These are phyloP conservation scores for Truncatella angustata DNA, from an alignment of 2,329 filamentous ascomycete genomes.

Conservation along the genomic window DNA sequence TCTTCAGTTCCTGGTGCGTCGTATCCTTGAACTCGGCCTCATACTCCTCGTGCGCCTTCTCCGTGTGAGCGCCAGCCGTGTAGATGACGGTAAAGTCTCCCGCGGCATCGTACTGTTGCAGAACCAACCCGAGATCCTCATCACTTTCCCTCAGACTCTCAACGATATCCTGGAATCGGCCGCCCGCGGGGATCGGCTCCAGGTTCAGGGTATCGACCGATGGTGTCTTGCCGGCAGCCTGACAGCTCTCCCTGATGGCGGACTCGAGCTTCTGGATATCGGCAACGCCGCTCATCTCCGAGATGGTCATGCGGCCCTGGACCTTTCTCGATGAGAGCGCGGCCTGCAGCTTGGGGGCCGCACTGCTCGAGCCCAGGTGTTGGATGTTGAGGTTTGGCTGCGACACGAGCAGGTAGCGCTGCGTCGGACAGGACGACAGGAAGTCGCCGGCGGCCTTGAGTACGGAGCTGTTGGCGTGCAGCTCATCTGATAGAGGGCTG, in stretches of 20 bases:
- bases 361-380: conserved; percentile 58
- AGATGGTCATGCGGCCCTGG: conserved; percentile 44
- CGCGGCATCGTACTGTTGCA: conserved; percentile 36
- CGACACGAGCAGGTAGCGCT: conserved; percentile 73
- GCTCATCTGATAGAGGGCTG: conserved; percentile 23
- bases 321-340: conserved; percentile 35
- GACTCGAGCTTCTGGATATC: conserved; percentile 38
- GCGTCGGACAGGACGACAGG: conserved; percentile 68
- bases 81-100: conserved; percentile 74
- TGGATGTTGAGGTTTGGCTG: conserved; percentile 71
- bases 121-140: conserved; percentile 48
- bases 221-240: conserved; percentile 33
- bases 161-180: conserved; percentile 40
- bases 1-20: conserved; percentile 73
- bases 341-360: conserved; percentile 48
- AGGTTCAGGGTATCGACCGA: conserved; percentile 41
- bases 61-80: conserved; percentile 57
- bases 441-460: conserved; percentile 43
- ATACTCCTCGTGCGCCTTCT: conserved; percentile 49
- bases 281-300: conserved; percentile 56
- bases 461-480: conserved; percentile 48
- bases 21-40: conserved; percentile 62
- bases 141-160: conserved; percentile 45
- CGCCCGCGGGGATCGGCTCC: conserved; percentile 34
- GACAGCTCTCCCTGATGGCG: conserved; percentile 48